Evolutionary conservation across 306 rosid genomes (phyloP).

Genomic region (Medicago ruthenica): DNA sequence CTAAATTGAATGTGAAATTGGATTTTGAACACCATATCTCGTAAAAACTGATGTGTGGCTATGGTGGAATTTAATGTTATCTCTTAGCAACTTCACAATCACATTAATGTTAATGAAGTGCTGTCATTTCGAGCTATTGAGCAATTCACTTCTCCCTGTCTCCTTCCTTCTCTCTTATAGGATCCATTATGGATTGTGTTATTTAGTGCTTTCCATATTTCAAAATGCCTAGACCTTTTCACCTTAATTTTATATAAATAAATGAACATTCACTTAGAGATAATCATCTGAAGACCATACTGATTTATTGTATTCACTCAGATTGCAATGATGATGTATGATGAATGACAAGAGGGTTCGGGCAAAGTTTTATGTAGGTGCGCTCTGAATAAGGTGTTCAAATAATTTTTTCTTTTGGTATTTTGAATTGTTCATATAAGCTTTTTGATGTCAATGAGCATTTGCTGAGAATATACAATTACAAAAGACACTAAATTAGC

Average conservation of each 20-base stretch:
- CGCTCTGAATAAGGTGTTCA: constrained; percentile 71
- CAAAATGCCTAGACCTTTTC: constrained; percentile 39
- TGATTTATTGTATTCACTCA: constrained; percentile 82
- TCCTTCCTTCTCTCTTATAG: not conserved
- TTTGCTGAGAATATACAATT: constrained; percentile 18
- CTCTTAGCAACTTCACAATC: constrained; percentile 21
- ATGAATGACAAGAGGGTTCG: constrained; percentile 79
- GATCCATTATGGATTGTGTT: constrained; percentile 27
- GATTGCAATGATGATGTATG: constrained; percentile 98
- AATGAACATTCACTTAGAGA: constrained; percentile 43
- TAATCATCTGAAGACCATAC: constrained; percentile 57
- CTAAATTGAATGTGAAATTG: constrained; percentile 38
- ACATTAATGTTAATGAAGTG: constrained; percentile 17
- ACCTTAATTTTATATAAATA: constrained; percentile 24
- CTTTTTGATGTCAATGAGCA: constrained; percentile 43
- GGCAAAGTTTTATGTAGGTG: constrained; percentile 68
- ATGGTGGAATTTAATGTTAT: constrained; percentile 37
- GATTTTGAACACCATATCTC: constrained; percentile 25
- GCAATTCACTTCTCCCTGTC: not conserved
- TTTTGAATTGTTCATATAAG: constrained; percentile 42
- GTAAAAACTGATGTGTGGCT: constrained; percentile 17
- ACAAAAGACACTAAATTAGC: constrained; percentile 1
- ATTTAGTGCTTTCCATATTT: constrained; percentile 31
- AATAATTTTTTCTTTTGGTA: constrained; percentile 49
- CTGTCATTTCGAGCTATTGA: constrained; percentile 31